These are phyloP conservation scores for Solanum virginianum DNA, from an alignment of 257 asterid species.

Conservation along the genomic window DNA sequence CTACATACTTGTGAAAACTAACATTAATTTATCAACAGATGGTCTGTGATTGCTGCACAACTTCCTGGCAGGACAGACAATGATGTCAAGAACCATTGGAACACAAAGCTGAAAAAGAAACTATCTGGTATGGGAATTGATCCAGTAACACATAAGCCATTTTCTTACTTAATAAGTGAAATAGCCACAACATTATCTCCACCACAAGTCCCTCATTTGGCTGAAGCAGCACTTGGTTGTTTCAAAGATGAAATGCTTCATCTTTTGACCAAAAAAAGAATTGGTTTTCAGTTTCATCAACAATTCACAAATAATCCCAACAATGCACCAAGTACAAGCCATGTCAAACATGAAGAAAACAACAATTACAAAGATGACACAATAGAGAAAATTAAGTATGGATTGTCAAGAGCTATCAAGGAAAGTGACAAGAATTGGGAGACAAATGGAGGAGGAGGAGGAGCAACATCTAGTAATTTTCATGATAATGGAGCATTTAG, in stretches of 20 bases:
- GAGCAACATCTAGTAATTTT: neutral
- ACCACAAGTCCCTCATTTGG: conserved; percentile 79
- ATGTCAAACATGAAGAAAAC: conserved; percentile 37
- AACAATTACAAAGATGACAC: conserved; percentile 9
- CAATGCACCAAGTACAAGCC: conserved; percentile 3
- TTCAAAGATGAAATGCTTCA: conserved; percentile 98
- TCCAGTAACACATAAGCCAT: conserved; percentile 93
- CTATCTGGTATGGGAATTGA: conserved; percentile 95
- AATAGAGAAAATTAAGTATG: neutral
- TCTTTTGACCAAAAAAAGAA: conserved; percentile 71
- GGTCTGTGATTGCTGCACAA: conserved; percentile 92
- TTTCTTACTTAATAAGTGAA: conserved; percentile 80
- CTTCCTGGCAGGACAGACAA: conserved; percentile 91
- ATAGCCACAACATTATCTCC: conserved; percentile 80
- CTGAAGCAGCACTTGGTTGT: conserved; percentile 92
- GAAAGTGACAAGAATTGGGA: neutral
- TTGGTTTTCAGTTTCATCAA: conserved; percentile 62
- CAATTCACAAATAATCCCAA: neutral
- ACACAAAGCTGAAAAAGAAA: conserved; percentile 88
- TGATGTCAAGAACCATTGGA: conserved; percentile 94
- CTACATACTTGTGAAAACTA: neutral
- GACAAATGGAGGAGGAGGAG: neutral
- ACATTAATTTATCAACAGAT: conserved; percentile 20
- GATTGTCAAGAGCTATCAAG: neutral
- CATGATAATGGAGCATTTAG: neutral